Conservation (phyloP, 192 early-diverging fungal species). For the Umbelopsis ramanniana region DNA sequence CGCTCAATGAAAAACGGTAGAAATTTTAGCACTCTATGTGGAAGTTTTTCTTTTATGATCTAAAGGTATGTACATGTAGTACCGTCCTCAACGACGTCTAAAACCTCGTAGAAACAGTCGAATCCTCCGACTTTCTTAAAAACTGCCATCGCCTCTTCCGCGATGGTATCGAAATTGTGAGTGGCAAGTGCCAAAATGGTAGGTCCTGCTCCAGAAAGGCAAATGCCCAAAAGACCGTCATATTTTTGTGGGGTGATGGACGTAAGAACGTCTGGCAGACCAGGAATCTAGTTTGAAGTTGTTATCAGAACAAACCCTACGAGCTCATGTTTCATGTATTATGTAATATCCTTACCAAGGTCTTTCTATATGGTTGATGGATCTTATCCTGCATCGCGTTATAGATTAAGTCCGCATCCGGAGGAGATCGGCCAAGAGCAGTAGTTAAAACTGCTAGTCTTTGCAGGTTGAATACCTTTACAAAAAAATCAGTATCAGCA, state of each 20-base stretch:
- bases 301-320: background rate
- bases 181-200: constrained; percentile 91
- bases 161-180: constrained; percentile 86
- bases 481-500: background rate
- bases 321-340: background rate
- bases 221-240: constrained; percentile 90
- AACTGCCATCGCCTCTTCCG: constrained; percentile 62
- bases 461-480: constrained; percentile 88
- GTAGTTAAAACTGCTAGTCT: constrained; percentile 90
- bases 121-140: constrained; percentile 62
- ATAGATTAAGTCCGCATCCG: constrained; percentile 78
- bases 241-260: constrained; percentile 72
- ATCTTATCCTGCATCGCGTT: constrained; percentile 95
- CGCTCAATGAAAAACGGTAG: background rate
- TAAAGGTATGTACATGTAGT: constrained; percentile 43
- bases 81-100: constrained; percentile 67
- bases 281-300: constrained; percentile 66
- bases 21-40: background rate
- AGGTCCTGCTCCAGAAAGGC: constrained; percentile 95
- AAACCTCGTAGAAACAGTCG: constrained; percentile 58
- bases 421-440: constrained; percentile 73
- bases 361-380: constrained; percentile 95
- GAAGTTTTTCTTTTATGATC: background rate
- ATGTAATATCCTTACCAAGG: constrained; percentile 64
- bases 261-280: constrained; percentile 83